These are phyloP conservation scores for Puccinia brachypodii DNA, from an alignment of 1,284 basidiomycete species.

Conservation along the genomic window DNA sequence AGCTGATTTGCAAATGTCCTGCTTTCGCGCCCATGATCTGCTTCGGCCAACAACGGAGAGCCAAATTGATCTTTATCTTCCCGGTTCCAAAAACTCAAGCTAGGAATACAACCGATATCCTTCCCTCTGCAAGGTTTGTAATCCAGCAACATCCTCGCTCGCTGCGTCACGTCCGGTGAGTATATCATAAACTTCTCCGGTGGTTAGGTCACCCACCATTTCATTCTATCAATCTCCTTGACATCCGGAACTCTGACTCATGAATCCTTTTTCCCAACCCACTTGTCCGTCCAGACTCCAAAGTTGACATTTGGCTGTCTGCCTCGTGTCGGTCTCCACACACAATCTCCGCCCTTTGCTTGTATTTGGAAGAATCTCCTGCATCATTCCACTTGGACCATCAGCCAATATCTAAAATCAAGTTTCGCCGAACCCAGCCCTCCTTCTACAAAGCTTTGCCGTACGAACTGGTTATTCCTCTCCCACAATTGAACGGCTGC, in stretches of 20 bases:
- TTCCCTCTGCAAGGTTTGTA: background rate
- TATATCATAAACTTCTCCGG: background rate
- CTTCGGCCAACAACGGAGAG: background rate
- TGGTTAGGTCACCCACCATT: background rate
- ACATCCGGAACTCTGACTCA: background rate
- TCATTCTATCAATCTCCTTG: background rate
- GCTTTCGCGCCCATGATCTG: background rate
- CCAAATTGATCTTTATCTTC: background rate
- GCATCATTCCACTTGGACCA: background rate
- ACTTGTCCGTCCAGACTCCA: background rate
- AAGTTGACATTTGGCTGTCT: background rate
- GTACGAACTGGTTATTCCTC: background rate
- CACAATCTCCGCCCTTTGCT: background rate
- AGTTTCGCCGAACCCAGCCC: background rate
- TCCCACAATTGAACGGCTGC: background rate
- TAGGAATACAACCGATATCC: background rate
- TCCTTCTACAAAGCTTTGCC: background rate
- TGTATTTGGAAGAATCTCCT: background rate
- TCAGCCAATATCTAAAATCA: background rate
- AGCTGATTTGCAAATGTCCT: too few species aligned
- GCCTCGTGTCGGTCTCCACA: background rate
- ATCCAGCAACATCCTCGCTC: background rate
- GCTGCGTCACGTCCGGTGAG: too few species aligned
- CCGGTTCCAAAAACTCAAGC: background rate
- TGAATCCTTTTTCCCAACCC: background rate